Percentiles rank a stretch among this genome's conserved stretches.
phyloP scores from a whole-genome alignment of 768 basidiomycete species.

The Dictyophora rubrovolvata region DNA sequence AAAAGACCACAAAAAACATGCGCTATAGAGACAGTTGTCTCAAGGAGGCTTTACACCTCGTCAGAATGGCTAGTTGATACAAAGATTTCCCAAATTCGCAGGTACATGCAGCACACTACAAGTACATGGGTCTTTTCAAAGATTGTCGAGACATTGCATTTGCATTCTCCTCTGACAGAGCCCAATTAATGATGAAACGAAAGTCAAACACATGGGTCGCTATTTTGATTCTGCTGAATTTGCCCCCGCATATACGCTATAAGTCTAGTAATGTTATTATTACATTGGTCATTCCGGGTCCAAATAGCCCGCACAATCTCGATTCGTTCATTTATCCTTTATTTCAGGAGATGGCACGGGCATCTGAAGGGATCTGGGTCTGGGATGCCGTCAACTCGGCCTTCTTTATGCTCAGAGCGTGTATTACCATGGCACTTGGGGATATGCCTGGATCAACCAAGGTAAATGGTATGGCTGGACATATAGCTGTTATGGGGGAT shows the following conservation, averaged over 20 bases:
- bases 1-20: background rate
- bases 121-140: background rate
- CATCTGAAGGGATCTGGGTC: conserved; percentile 24
- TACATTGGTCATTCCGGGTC: conserved; percentile 37
- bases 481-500: conserved; percentile 18
- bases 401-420: conserved; percentile 16
- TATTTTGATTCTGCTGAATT: conserved; percentile 32
- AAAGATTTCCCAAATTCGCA: background rate
- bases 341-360: conserved; percentile 24
- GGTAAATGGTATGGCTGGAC: background rate
- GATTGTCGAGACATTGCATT: background rate
- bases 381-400: conserved; percentile 22
- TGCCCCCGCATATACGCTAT: conserved; percentile 29
- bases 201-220: conserved; percentile 30
- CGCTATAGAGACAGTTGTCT: background rate
- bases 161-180: background rate
- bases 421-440: conserved; percentile 17
- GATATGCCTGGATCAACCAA: conserved; percentile 28
- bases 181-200: conserved; percentile 12
- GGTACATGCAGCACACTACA: background rate
- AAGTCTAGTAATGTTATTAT: conserved; percentile 27
- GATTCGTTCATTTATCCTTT: conserved; percentile 30
- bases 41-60: background rate
- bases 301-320: conserved; percentile 29
- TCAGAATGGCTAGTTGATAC: background rate